A percentile compares a stretch with the other conserved stretches of the same genome.
Evolutionary conservation across 768 basidiomycete species (phyloP).

Genomic region (Dictyophora rubrovolvata): DNA sequence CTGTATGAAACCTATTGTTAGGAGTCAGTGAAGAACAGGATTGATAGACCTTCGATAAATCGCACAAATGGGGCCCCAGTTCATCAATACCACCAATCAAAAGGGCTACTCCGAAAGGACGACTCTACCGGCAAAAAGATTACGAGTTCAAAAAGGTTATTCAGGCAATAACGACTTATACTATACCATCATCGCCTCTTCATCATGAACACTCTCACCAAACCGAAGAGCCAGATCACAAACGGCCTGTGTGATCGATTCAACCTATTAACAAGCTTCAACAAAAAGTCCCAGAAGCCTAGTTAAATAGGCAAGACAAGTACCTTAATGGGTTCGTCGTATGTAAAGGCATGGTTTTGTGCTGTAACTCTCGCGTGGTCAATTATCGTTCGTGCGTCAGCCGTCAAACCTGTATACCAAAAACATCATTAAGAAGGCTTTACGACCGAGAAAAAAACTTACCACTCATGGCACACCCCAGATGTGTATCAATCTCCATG

Average conservation of each 20-base stretch:
- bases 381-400: constrained; percentile 98
- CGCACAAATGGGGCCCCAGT: constrained; percentile 89
- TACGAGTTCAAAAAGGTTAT: background rate
- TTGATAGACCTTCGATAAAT: constrained; percentile 10
- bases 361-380: constrained; percentile 97
- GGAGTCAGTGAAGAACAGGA: background rate
- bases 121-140: constrained; percentile 37
- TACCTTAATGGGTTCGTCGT: constrained; percentile 93
- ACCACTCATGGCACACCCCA: constrained; percentile 97
- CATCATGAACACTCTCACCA: constrained; percentile 97
- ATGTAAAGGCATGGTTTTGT: constrained; percentile 92
- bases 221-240: constrained; percentile 95
- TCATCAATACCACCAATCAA: constrained; percentile 97
- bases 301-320: background rate
- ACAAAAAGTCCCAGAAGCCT: no score
- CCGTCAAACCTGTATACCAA: constrained; percentile 48
- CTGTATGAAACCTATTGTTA: constrained; percentile 77
- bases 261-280: constrained; percentile 20
- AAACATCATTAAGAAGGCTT: background rate
- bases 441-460: background rate
- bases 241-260: constrained; percentile 96
- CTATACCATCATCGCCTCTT: constrained; percentile 90
- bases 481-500: constrained; percentile 96
- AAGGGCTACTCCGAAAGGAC: constrained; percentile 96
- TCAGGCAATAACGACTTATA: background rate